Evolutionary conservation across 1,139 yeast species (phyloP).

Genomic region (Taphrina communis): DNA sequence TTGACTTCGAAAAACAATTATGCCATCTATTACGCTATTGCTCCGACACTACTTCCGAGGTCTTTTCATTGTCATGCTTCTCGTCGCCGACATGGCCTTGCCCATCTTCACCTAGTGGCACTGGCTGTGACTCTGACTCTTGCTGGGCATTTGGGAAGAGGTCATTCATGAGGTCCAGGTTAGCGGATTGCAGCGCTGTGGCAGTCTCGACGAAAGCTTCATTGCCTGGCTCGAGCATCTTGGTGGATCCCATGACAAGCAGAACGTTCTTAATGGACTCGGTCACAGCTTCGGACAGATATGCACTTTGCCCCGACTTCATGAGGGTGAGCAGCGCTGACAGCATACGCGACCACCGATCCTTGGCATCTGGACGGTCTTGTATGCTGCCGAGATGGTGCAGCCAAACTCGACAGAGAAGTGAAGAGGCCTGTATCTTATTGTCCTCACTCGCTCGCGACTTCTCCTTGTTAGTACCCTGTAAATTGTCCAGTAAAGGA

Average conservation of each 20-base stretch:
- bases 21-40: conserved; percentile 5
- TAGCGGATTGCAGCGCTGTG: conserved; percentile 4
- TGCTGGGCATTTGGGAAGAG: conserved; percentile 4
- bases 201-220: conserved; percentile 4
- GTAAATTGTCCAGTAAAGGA: conserved; percentile 23
- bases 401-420: conserved; percentile 74
- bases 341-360: conserved; percentile 57
- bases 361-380: conserved; percentile 52
- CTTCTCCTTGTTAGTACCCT: background rate
- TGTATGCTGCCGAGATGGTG: conserved; percentile 59
- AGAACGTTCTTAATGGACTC: conserved; percentile 69
- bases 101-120: background rate
- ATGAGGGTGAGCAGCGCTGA: conserved; percentile 59
- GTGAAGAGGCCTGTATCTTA: conserved; percentile 67
- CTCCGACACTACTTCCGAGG: conserved; percentile 3
- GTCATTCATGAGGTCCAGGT: conserved; percentile 14
- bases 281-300: conserved; percentile 59
- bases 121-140: background rate
- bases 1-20: background rate
- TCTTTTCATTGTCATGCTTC: background rate
- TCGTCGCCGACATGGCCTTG: background rate
- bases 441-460: conserved; percentile 18
- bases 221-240: conserved; percentile 42
- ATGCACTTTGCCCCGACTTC: conserved; percentile 50
- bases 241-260: conserved; percentile 52